Evolutionary conservation across 352 stramenopile species (phyloP).

Genomic region (Phytophthora vignae): DNA sequence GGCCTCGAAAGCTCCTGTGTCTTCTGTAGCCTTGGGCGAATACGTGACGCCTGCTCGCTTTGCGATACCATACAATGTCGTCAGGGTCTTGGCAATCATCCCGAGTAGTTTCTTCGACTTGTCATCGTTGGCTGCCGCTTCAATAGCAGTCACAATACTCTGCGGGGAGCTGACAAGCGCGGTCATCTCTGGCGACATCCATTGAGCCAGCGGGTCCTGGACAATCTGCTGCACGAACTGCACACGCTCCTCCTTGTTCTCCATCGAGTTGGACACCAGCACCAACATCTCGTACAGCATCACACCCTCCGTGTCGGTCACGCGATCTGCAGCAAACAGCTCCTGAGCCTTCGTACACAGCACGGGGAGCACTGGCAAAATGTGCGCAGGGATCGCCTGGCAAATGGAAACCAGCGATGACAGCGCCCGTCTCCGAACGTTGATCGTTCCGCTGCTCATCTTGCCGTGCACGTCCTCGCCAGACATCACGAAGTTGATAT

Average conservation of each 20-base stretch:
- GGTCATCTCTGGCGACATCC: constrained; percentile 75
- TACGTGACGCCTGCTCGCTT: constrained; percentile 54
- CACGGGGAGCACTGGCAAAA: constrained; percentile 78
- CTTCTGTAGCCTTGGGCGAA: constrained; percentile 22
- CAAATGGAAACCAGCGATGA: constrained; percentile 83
- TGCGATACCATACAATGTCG: constrained; percentile 81
- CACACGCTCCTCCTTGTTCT: constrained; percentile 60
- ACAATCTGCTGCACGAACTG: constrained; percentile 81
- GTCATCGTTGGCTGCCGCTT: constrained; percentile 42
- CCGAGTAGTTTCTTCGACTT: constrained; percentile 55
- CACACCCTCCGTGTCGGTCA: constrained; percentile 81
- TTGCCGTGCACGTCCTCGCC: constrained; percentile 69
- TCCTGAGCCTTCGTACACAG: constrained; percentile 74
- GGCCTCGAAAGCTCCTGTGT: constrained; percentile 54
- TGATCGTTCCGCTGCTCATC: constrained; percentile 79
- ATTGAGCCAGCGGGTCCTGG: constrained; percentile 68
- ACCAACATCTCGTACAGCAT: constrained; percentile 88
- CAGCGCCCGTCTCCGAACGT: constrained; percentile 71
- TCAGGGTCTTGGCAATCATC: constrained; percentile 79
- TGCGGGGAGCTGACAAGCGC: constrained; percentile 64
- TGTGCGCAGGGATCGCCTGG: constrained; percentile 74
- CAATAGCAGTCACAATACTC: constrained; percentile 64
- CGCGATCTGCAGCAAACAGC: constrained; percentile 72
- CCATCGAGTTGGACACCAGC: constrained; percentile 83
- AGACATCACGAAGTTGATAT: constrained; percentile 76